These are phyloP conservation scores for Goffeauzyma gilvescens DNA, from an alignment of 768 basidiomycete genomes.

Conservation along the genomic window DNA sequence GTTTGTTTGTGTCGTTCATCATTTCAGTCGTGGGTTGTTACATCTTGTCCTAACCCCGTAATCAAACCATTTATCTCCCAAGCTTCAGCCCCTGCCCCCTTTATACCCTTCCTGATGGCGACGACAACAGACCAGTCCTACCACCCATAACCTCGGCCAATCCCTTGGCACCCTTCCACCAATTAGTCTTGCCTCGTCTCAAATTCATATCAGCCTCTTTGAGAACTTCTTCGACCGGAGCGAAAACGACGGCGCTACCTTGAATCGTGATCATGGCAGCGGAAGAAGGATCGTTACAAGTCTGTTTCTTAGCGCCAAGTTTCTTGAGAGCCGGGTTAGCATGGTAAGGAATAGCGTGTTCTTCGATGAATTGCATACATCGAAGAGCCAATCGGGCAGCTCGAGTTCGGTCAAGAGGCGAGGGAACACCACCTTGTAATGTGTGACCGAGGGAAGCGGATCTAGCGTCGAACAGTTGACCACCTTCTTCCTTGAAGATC, in stretches of 20 bases:
- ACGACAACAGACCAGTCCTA: constrained; percentile 19
- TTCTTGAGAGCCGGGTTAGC: constrained; percentile 39
- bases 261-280: constrained; percentile 87
- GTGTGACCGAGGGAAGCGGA: constrained; percentile 94
- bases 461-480: constrained; percentile 72
- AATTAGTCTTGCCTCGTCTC: constrained; percentile 53
- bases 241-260: constrained; percentile 58
- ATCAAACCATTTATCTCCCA: too few species aligned
- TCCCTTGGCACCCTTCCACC: constrained; percentile 57
- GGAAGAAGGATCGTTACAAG: constrained; percentile 36
- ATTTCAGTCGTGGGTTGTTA: too few species aligned
- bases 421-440: constrained; percentile 85
- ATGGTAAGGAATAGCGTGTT: constrained; percentile 48
- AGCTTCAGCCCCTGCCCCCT: too few species aligned
- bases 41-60: too few species aligned
- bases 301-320: constrained; percentile 33
- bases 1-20: too few species aligned
- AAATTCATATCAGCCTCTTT: constrained; percentile 77
- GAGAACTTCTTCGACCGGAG: constrained; percentile 65
- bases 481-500: constrained; percentile 92
- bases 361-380: constrained; percentile 86
- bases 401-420: constrained; percentile 78
- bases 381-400: constrained; percentile 75
- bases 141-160: constrained; percentile 54
- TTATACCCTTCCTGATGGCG: too few species aligned